Percentiles rank a stretch among this genome's conserved stretches.
These are phyloP conservation scores for Cercospora janseana DNA, from an alignment of 2,329 filamentous ascomycete genomes.

Conservation along the genomic window DNA sequence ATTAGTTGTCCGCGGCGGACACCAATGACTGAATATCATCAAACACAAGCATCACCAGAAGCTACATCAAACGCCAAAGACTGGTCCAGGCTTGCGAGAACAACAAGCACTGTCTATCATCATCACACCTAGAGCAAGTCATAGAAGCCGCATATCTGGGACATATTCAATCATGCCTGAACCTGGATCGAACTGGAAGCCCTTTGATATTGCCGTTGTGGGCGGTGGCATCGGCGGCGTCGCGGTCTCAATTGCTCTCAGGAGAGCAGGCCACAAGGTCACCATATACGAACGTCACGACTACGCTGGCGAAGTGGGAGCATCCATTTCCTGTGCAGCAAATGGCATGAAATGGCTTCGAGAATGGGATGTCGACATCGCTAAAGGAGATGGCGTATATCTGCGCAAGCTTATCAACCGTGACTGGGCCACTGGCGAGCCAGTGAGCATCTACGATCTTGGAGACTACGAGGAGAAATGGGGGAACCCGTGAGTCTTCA, in stretches of 20 bases:
- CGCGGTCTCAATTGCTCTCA: constrained; percentile 51
- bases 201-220: constrained; percentile 41
- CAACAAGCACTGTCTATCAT: background rate
- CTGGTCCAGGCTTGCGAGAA: background rate
- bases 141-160: background rate
- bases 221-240: constrained; percentile 57
- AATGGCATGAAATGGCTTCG: constrained; percentile 69
- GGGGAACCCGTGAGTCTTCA: constrained; percentile 51
- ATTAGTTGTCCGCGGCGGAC: constrained; percentile 20
- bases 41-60: constrained; percentile 4
- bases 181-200: constrained; percentile 26
- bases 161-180: constrained; percentile 18
- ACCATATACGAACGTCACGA: constrained; percentile 64
- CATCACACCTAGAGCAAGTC: background rate
- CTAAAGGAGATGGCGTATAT: constrained; percentile 63
- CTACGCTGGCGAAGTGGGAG: constrained; percentile 66
- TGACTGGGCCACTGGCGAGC: constrained; percentile 68
- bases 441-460: constrained; percentile 62
- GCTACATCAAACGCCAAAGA: constrained; percentile 1
- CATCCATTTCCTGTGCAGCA: constrained; percentile 65
- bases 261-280: constrained; percentile 54
- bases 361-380: constrained; percentile 65
- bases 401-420: constrained; percentile 66
- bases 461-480: constrained; percentile 64
- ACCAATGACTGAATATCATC: constrained; percentile 3